A percentile compares a stretch with the other conserved stretches of the same genome.
Conservation (phyloP, 2,329 filamentous ascomycete genomes). For the Arthroderma sp. region DNA sequence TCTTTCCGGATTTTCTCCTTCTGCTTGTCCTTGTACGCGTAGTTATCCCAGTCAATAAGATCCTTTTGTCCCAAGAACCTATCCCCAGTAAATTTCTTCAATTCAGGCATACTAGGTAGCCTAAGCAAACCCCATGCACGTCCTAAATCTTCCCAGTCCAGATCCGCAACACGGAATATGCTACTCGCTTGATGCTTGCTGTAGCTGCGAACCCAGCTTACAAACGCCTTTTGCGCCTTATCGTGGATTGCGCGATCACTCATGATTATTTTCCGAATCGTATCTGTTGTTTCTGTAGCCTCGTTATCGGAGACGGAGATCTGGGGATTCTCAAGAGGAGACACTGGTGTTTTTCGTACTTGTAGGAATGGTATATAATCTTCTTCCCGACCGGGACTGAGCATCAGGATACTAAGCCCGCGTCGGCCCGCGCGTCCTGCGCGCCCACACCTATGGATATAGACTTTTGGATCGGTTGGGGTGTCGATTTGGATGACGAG, state of each 20-base stretch:
- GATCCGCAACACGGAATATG: conserved; percentile 70
- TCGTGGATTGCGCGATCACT: conserved; percentile 61
- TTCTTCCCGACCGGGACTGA: conserved; percentile 74
- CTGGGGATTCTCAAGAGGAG: conserved; percentile 44
- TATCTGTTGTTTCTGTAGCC: conserved; percentile 43
- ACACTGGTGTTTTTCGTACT: conserved; percentile 74
- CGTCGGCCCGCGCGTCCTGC: conserved; percentile 52
- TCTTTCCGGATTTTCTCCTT: conserved; percentile 50
- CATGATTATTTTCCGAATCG: conserved; percentile 45
- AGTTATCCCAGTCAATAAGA: conserved; percentile 48
- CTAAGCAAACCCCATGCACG: conserved; percentile 74
- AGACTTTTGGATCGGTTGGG: conserved; percentile 75
- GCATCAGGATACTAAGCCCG: conserved; percentile 72
- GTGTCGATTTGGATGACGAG: conserved; percentile 81
- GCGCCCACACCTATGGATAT: conserved; percentile 52
- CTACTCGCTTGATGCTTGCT: conserved; percentile 80
- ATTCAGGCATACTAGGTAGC: conserved; percentile 87
- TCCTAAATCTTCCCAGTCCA: conserved; percentile 75
- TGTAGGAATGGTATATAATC: conserved; percentile 81
- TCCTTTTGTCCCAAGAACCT: conserved; percentile 42
- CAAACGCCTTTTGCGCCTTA: conserved; percentile 81
- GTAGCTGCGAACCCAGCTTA: conserved; percentile 86
- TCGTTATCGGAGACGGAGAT: conserved; percentile 49
- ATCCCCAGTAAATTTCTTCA: conserved; percentile 60
- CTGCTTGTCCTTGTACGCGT: conserved; percentile 57